Conservation (phyloP, 106 monocot species). For the Acanthochlamys bracteata region DNA sequence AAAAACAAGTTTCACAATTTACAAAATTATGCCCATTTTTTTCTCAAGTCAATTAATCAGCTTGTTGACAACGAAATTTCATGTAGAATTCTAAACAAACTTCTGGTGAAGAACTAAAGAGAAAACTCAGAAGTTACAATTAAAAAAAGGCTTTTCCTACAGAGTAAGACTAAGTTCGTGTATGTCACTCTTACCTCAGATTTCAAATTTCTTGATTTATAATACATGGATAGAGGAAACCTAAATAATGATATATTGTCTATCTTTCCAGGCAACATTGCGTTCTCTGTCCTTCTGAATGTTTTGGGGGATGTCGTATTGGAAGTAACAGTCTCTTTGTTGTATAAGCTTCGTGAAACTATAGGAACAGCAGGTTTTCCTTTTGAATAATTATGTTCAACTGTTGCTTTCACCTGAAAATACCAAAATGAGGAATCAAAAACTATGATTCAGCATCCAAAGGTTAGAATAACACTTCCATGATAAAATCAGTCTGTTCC, state of each 20-base stretch:
- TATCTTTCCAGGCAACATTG: slow-evolving; percentile 1
- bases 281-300: slow-evolving; percentile 14
- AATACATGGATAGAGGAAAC: slow-evolving; percentile 2
- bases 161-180: background rate
- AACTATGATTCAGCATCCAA: background rate
- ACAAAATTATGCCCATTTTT: no score
- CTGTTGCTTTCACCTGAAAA: slow-evolving; percentile 23
- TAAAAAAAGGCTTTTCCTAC: background rate
- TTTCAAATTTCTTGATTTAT: slow-evolving; percentile 15
- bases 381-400: slow-evolving; percentile 29
- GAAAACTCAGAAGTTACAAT: background rate
- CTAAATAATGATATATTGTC: slow-evolving; percentile 20
- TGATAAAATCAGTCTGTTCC: background rate
- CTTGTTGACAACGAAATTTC: background rate
- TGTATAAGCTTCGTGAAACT: slow-evolving; percentile 17
- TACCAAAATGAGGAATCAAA: background rate
- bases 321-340: slow-evolving; percentile 15
- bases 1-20: background rate
- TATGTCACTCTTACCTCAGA: slow-evolving; percentile 19
- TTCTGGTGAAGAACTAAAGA: background rate
- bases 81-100: background rate
- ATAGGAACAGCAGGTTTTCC: slow-evolving; percentile 14
- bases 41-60: no score
- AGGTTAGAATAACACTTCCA: background rate
- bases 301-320: slow-evolving; percentile 11